phyloP scores from a whole-genome alignment of 2,329 filamentous ascomycete species.

The Pseudogymnoascus destructans region DNA sequence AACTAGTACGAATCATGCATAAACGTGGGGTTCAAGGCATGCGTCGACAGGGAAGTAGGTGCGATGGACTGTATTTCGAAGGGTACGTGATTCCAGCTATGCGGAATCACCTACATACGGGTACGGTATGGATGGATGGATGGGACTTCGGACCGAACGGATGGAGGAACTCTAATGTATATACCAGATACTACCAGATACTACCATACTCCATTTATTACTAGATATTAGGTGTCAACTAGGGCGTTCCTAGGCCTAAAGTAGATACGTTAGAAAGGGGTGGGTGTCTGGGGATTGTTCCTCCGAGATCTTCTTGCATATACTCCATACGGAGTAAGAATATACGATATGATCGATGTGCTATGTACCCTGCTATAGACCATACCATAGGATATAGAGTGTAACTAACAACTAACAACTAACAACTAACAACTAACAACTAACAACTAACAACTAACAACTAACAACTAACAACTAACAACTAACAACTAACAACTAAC shows the following conservation, averaged over 20 bases:
- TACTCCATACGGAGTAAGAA: too few species aligned
- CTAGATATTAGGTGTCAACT: not conserved
- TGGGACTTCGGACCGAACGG: not conserved
- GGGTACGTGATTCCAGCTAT: not conserved
- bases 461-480: not conserved
- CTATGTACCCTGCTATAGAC: not conserved
- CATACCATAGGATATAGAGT: not conserved
- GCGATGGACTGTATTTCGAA: not conserved
- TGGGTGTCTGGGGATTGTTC: not conserved
- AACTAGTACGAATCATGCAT: constrained; percentile 5
- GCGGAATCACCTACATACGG: too few species aligned
- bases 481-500: not conserved
- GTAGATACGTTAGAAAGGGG: not conserved
- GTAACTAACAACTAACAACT: not conserved
- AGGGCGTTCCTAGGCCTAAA: not conserved
- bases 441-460: not conserved
- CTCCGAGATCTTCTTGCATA: not conserved
- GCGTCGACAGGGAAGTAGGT: not conserved
- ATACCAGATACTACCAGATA: not conserved
- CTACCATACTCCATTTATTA: not conserved
- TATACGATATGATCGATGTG: not conserved
- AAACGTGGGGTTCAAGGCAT: constrained; percentile 7
- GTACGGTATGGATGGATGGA: not conserved
- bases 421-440: not conserved
- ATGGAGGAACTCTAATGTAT: not conserved